Evolutionary conservation across 208 protist species (phyloP).

Genomic region (Phytomonas francai): DNA sequence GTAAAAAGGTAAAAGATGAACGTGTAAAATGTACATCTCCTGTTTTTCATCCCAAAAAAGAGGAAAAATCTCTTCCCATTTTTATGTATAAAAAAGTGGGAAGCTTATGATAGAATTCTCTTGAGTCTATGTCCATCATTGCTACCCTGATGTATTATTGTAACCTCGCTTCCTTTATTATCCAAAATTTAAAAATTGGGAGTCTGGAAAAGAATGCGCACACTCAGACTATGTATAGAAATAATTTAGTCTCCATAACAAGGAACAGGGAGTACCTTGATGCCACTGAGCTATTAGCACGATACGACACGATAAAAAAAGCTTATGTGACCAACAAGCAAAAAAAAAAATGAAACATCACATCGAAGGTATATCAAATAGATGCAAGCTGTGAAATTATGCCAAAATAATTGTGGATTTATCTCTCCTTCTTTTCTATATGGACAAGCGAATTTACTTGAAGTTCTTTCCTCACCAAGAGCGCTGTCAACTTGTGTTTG

Average conservation of each 20-base stretch:
- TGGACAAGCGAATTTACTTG: background rate
- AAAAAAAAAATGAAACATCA: background rate
- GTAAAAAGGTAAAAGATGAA: background rate
- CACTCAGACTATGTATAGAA: background rate
- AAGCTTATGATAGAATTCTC: background rate
- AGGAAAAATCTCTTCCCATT: background rate
- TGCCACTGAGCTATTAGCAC: background rate
- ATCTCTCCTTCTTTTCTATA: conserved; percentile 7
- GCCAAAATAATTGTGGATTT: background rate
- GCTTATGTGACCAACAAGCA: background rate
- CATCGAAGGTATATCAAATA: background rate
- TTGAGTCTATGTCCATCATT: background rate
- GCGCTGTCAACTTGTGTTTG: background rate
- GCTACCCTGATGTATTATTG: background rate
- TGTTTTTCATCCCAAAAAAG: background rate
- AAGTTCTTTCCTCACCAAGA: conserved; percentile 5
- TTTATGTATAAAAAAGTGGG: background rate
- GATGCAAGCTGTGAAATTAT: background rate
- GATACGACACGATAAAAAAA: background rate
- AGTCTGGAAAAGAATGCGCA: background rate
- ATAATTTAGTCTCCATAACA: background rate
- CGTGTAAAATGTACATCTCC: background rate
- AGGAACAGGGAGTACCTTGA: background rate
- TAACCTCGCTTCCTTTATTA: background rate
- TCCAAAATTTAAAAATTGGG: background rate